Conservation (phyloP, 2,329 filamentous ascomycete species). For the Chrysoporthe cubensis region DNA sequence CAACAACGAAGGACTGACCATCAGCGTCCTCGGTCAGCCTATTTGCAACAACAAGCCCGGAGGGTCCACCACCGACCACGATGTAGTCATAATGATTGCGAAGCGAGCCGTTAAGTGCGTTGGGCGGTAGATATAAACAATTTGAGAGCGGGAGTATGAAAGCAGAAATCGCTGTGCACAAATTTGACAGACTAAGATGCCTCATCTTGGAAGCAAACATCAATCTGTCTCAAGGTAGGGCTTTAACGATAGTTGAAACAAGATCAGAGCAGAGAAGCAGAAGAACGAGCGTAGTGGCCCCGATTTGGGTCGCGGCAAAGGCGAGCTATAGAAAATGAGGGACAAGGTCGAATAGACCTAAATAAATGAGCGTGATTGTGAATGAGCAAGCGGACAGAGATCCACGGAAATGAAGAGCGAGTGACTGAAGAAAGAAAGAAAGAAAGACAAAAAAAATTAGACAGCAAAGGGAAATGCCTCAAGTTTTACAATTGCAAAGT, state of each 20-base stretch:
- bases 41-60: constrained; percentile 49
- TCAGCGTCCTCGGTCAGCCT: constrained; percentile 45
- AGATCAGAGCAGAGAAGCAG: not conserved
- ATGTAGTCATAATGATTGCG: constrained; percentile 41
- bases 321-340: not conserved
- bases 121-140: constrained; percentile 21
- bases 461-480: not conserved
- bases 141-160: not conserved
- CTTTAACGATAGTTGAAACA: not conserved
- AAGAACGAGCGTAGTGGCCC: not conserved
- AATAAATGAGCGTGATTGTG: not conserved
- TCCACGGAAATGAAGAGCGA: not conserved
- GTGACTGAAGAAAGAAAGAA: not conserved
- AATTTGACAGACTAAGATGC: not conserved
- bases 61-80: constrained; percentile 51
- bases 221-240: not conserved
- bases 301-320: not conserved
- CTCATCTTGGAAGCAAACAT: not conserved
- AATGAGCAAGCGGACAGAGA: not conserved
- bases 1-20: constrained; percentile 15
- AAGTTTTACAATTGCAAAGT: not conserved
- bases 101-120: constrained; percentile 10
- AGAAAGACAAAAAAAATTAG: not conserved
- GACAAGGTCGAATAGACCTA: not conserved
- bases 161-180: not conserved